These are phyloP conservation scores for Apiotrichum akiyoshidainum DNA, from an alignment of 1,284 basidiomycete genomes.

Conservation along the genomic window DNA sequence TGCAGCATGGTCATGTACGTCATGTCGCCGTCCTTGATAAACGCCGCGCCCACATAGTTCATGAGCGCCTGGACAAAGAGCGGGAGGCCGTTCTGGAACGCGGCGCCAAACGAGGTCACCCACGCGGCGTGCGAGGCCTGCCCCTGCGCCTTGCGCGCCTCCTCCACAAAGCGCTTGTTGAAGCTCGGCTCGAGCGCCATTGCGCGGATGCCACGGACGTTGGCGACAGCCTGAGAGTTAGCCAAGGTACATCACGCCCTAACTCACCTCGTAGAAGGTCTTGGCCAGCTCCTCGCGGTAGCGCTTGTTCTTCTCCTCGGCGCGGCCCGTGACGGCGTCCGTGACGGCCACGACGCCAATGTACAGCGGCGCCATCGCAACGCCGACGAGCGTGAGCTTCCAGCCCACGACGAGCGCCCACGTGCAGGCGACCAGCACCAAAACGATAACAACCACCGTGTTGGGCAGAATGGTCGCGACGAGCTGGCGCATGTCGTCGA, in stretches of 20 bases:
- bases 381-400: slow-evolving; percentile 87
- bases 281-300: slow-evolving; percentile 79
- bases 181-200: slow-evolving; percentile 86
- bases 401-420: slow-evolving; percentile 88
- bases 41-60: slow-evolving; percentile 81
- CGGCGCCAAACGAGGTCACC: slow-evolving; percentile 77
- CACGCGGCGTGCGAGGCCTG: slow-evolving; percentile 75
- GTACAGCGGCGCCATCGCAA: slow-evolving; percentile 83
- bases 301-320: slow-evolving; percentile 75
- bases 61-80: slow-evolving; percentile 84
- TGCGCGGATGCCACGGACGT: slow-evolving; percentile 79
- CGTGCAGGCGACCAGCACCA: slow-evolving; percentile 75
- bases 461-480: slow-evolving; percentile 73
- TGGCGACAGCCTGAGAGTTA: slow-evolving; percentile 64
- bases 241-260: slow-evolving; percentile 4
- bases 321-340: slow-evolving; percentile 61
- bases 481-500: slow-evolving; percentile 79
- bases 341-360: slow-evolving; percentile 69
- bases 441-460: slow-evolving; percentile 66
- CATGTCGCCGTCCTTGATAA: slow-evolving; percentile 77
- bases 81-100: slow-evolving; percentile 74
- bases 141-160: slow-evolving; percentile 61
- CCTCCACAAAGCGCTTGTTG: slow-evolving; percentile 62
- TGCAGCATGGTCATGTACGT: slow-evolving; percentile 83
- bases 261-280: slow-evolving; percentile 75